Conservation (phyloP, 2,329 filamentous ascomycete genomes). For the Elsinoe batatas region DNA sequence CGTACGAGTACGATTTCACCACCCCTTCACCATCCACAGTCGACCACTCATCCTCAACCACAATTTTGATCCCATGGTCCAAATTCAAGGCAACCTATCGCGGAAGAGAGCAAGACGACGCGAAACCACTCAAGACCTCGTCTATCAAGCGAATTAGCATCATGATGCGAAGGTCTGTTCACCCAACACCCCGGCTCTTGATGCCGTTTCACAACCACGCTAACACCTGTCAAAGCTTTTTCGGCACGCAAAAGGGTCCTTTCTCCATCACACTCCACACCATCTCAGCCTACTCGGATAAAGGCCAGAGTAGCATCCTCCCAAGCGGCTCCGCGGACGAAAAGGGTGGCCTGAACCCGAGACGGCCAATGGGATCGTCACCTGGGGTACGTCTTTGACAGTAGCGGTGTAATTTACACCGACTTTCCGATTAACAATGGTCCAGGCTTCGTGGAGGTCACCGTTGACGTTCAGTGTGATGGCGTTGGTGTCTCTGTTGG, state of each 20-base stretch:
- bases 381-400: constrained; percentile 11
- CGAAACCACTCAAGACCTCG: constrained; percentile 47
- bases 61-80: constrained; percentile 52
- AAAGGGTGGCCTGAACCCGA: not conserved
- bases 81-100: constrained; percentile 64
- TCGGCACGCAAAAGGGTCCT: constrained; percentile 60
- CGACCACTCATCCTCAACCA: constrained; percentile 15
- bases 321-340: not conserved
- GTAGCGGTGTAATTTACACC: not conserved
- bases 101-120: constrained; percentile 54
- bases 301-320: constrained; percentile 17
- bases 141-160: constrained; percentile 59
- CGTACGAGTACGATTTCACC: constrained; percentile 63
- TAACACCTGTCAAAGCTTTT: constrained; percentile 49
- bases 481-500: not conserved
- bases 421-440: not conserved
- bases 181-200: not conserved
- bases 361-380: not conserved
- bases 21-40: constrained; percentile 21
- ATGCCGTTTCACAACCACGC: constrained; percentile 2
- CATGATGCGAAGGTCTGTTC: constrained; percentile 67
- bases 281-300: constrained; percentile 36
- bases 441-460: not conserved
- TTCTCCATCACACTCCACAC: constrained; percentile 51
- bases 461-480: constrained; percentile 4